Evolutionary conservation across 2,329 filamentous ascomycete species (phyloP), one percentile per base, ranked within the genome.

Genomic region (Ceratocystiopsis sp.): DNA sequence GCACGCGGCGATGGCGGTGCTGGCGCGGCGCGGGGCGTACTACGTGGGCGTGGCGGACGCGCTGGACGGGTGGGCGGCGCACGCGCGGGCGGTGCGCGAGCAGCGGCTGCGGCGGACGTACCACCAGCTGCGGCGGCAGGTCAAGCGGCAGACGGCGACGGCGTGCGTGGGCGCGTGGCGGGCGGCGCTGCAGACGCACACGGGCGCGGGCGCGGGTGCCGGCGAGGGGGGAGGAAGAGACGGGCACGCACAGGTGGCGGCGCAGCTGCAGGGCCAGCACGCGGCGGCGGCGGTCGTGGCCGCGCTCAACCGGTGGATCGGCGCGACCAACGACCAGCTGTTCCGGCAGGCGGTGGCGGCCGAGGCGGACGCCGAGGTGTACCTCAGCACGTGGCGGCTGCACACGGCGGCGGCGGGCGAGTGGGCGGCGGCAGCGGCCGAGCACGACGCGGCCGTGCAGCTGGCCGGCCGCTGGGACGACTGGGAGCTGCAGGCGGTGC

Each of bases 401-500:
- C 41, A 25, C n/a, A 35, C 39, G 4, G 46, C 43, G 6, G 32
- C 17, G 12, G 21, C 19, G 14, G 42, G 42, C 8, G 49, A 37
- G 3, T 39, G 42, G 12, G 45, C 25, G 14, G 44, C 45, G 0
- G 48, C 48, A 3, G 49, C 50, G 6, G 46, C 41, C 16, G 45
- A 45, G 29, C 49, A 48, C 42, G 48, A 46, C 25, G 38, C 39
- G 4, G 45, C 46, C 15, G 21, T 37, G 1, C 39, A 29, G 3
- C 41, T 49, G 35, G 36, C 37, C 2, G 43, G 38, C n/a, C 37
- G 42, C 21, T 49, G 47, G 42, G 46, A 47, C 38, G 46, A 45
- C 42, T 53, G 51, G 51, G 50, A 53, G 40, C 47, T 53, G 38
- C 46, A 51, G 42, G 46, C 49, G 21, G 48, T 53, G n/a, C 51